phyloP scores from a whole-genome alignment of 768 basidiomycete species.

The Boletus tomentosulus region DNA sequence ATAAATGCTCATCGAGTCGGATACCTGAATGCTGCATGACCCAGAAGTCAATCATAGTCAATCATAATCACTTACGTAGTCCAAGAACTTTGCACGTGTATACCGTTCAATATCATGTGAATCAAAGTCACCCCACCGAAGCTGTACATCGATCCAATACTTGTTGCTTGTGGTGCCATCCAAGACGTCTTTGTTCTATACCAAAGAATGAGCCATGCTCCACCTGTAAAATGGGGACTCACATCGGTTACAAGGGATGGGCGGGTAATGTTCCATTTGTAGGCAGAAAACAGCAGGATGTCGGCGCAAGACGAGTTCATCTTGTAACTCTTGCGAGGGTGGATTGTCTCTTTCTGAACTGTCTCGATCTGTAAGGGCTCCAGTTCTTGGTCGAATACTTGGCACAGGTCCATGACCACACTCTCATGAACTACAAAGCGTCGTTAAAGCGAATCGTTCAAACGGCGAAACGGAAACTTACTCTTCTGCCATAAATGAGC shows the following conservation, averaged over 20 bases:
- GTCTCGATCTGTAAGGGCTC: conserved; percentile 99
- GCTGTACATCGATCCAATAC: conserved; percentile 96
- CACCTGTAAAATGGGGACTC: conserved; percentile 20
- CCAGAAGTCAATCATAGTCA: background rate
- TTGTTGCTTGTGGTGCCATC: conserved; percentile 99
- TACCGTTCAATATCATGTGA: conserved; percentile 99
- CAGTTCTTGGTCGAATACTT: conserved; percentile 98
- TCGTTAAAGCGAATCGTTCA: conserved; percentile 8
- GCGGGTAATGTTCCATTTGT: conserved; percentile 97
- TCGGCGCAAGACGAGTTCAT: conserved; percentile 99
- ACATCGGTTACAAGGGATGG: conserved; percentile 95
- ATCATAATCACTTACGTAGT: conserved; percentile 61
- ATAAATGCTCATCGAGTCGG: conserved; percentile 98
- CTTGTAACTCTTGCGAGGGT: conserved; percentile 99
- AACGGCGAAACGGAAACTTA: conserved; percentile 38
- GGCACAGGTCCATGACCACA: conserved; percentile 94
- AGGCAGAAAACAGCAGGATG: conserved; percentile 93
- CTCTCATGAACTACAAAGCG: conserved; percentile 69
- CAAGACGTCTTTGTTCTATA: conserved; percentile 84
- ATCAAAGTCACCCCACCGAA: conserved; percentile 98
- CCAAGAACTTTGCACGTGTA: conserved; percentile 97
- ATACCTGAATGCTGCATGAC: conserved; percentile 48
- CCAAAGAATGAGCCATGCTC: conserved; percentile 8
- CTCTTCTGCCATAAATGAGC: conserved; percentile 99
- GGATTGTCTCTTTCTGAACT: conserved; percentile 99